Evolutionary conservation across 2,329 filamentous ascomycete species (phyloP).

Genomic region (Fusarium beomiforme): DNA sequence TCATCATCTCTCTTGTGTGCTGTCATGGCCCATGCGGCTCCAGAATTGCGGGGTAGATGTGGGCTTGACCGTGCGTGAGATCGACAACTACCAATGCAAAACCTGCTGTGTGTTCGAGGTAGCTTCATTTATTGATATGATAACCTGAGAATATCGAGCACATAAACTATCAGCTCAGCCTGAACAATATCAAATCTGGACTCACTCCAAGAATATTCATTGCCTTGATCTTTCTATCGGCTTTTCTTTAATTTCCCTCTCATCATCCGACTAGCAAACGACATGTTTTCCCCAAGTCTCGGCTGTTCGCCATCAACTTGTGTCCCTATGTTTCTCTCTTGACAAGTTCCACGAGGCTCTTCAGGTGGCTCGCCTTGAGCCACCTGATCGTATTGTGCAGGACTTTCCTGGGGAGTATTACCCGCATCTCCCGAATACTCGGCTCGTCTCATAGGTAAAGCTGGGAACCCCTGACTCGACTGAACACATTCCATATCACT

Average conservation of each 20-base stretch:
- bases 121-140: constrained; percentile 19
- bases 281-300: constrained; percentile 1
- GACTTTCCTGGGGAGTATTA: background rate
- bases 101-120: constrained; percentile 15
- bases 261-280: constrained; percentile 35
- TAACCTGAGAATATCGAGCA: constrained; percentile 3
- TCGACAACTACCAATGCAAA: constrained; percentile 9
- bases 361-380: background rate
- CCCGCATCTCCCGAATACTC: background rate
- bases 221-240: background rate
- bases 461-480: background rate
- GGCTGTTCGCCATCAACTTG: background rate
- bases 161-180: background rate
- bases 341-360: background rate
- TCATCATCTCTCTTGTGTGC: constrained; percentile 21
- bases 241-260: background rate
- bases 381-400: constrained; percentile 6
- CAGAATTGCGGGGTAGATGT: constrained; percentile 39
- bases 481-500: background rate
- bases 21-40: constrained; percentile 26
- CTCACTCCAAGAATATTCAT: background rate
- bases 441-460: constrained; percentile 12
- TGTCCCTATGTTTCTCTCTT: background rate
- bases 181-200: background rate
- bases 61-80: constrained; percentile 9